Conservation (phyloP, 2,329 filamentous ascomycete species). For the Blumeria graminis region DNA sequence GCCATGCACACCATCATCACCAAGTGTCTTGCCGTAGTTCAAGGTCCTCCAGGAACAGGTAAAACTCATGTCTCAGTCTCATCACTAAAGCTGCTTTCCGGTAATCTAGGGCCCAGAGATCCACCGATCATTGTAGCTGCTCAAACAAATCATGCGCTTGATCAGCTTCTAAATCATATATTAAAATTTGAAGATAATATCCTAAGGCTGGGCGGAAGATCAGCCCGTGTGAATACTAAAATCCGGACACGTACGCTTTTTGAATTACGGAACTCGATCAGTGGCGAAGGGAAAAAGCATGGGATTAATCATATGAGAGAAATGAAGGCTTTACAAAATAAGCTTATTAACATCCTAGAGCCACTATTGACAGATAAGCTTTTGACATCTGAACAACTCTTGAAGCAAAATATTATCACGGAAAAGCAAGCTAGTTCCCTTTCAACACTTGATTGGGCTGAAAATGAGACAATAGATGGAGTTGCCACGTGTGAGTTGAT, state of each 20-base stretch:
- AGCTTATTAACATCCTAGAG: constrained; percentile 4
- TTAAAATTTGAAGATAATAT: constrained; percentile 32
- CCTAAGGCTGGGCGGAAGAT: constrained; percentile 25
- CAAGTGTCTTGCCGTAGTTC: constrained; percentile 48
- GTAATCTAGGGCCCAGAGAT: constrained; percentile 28
- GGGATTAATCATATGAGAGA: constrained; percentile 1
- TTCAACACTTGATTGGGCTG: constrained; percentile 19
- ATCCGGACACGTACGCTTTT: constrained; percentile 44
- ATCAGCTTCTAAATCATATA: constrained; percentile 40
- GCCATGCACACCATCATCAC: constrained; percentile 49
- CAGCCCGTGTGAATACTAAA: constrained; percentile 22
- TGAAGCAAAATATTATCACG: constrained; percentile 31
- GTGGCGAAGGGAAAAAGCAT: constrained; percentile 2
- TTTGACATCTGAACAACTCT: constrained; percentile 29
- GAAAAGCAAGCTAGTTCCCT: constrained; percentile 39
- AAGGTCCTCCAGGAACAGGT: constrained; percentile 53
- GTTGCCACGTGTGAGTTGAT: neutral
- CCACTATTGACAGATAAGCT: constrained; percentile 20
- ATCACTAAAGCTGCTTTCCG: constrained; percentile 39
- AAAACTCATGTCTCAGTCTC: constrained; percentile 67
- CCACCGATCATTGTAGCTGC: constrained; percentile 57
- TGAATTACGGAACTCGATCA: constrained; percentile 25
- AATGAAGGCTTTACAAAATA: neutral
- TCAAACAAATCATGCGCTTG: constrained; percentile 77
- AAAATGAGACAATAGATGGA: neutral